Conservation (phyloP, 2,329 filamentous ascomycete genomes). For the Myriosclerotinia curreyana region DNA sequence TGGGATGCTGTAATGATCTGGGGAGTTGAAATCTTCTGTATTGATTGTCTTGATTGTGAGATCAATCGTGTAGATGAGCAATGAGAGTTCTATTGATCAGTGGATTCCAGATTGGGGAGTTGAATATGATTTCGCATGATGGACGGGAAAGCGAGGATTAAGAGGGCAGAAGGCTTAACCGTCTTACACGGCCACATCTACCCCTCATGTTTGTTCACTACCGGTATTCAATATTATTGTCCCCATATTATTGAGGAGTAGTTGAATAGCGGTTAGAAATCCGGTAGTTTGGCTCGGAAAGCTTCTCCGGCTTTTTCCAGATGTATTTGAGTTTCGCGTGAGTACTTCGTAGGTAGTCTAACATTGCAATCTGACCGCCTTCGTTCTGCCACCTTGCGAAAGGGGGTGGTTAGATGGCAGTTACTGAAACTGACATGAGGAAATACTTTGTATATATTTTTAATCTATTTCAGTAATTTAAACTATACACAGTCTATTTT, state of each 20-base stretch:
- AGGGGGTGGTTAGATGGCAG: too few species aligned
- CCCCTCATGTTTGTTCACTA: constrained; percentile 16
- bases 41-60: neutral
- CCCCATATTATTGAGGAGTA: constrained; percentile 7
- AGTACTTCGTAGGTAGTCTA: too few species aligned
- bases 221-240: neutral
- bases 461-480: neutral
- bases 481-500: neutral
- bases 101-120: neutral
- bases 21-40: neutral
- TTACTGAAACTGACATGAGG: too few species aligned
- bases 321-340: too few species aligned
- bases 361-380: too few species aligned
- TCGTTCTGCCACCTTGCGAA: too few species aligned
- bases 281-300: constrained; percentile 6
- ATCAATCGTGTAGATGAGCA: neutral
- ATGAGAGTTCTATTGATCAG: neutral
- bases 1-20: neutral
- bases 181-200: constrained; percentile 2
- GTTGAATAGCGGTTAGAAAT: constrained; percentile 7
- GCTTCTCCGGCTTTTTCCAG: constrained; percentile 9
- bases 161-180: constrained; percentile 22
- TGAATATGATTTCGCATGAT: neutral
- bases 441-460: too few species aligned
- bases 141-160: neutral